These are phyloP conservation scores for Blastobotrys aristatus DNA, from an alignment of 1,139 yeast species.

Conservation along the genomic window DNA sequence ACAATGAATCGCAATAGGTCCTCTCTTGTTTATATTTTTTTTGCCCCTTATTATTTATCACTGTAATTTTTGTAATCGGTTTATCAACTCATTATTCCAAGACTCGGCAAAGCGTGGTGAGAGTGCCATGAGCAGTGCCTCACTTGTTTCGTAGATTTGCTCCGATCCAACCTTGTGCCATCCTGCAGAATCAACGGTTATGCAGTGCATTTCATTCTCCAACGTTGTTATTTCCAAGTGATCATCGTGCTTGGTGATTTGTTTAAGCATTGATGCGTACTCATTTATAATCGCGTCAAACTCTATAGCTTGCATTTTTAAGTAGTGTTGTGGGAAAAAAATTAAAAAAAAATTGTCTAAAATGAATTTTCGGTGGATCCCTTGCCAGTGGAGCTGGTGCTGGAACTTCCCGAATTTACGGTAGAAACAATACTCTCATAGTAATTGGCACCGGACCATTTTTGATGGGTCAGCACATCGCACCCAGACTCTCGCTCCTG, in stretches of 20 bases:
- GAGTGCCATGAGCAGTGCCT: conserved; percentile 40
- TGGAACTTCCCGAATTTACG: conserved; percentile 44
- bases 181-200: conserved; percentile 3
- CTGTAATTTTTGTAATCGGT: background rate
- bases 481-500: conserved; percentile 43
- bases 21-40: background rate
- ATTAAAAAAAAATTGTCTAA: conserved; percentile 9
- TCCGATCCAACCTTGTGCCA: conserved; percentile 7
- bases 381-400: conserved; percentile 44
- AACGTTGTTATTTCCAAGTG: background rate
- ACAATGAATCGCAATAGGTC: conserved; percentile 8
- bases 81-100: conserved; percentile 31
- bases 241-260: background rate
- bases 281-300: conserved; percentile 4
- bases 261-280: background rate
- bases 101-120: conserved; percentile 36
- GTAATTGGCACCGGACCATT: conserved; percentile 57
- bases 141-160: conserved; percentile 42
- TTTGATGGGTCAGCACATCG: conserved; percentile 54
- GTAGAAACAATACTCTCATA: conserved; percentile 43
- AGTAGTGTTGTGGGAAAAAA: background rate
- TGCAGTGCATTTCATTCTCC: background rate
- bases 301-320: background rate
- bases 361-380: conserved; percentile 43
- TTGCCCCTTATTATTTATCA: background rate